Percentiles rank a stretch among this genome's conserved stretches.
Conservation (phyloP, 1,284 basidiomycete genomes). For the Exobasidium rhododendri region DNA sequence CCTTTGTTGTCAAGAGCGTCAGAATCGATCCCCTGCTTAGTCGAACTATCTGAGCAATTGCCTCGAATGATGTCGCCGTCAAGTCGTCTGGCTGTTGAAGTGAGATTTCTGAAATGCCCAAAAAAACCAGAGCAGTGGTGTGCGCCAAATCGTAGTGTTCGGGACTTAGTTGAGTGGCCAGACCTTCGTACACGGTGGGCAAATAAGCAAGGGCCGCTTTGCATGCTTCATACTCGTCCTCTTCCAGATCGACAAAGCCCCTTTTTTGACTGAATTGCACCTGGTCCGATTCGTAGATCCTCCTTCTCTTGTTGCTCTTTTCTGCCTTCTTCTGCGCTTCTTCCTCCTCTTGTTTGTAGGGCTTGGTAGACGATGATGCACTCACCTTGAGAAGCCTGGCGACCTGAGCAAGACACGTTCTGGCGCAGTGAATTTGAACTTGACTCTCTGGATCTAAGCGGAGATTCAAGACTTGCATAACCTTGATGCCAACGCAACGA, state of each 20-base stretch:
- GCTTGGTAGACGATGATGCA: neutral
- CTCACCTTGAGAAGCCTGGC: neutral
- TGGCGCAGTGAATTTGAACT: neutral
- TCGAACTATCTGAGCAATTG: slow-evolving; percentile 6
- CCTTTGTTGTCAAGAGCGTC: neutral
- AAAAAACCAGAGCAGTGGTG: neutral
- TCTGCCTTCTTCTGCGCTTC: neutral
- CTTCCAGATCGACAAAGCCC: neutral
- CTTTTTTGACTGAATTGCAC: neutral
- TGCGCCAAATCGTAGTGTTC: slow-evolving; percentile 8
- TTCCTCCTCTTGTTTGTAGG: neutral
- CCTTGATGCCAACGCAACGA: slow-evolving; percentile 7
- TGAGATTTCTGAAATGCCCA: neutral
- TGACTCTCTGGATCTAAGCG: neutral
- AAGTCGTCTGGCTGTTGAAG: neutral
- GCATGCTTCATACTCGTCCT: slow-evolving; percentile 4
- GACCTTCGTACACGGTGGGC: neutral
- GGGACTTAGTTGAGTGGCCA: neutral
- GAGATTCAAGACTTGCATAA: neutral
- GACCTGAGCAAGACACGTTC: slow-evolving; percentile 10
- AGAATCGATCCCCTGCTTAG: slow-evolving; percentile 4
- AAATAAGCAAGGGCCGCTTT: neutral
- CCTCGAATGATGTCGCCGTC: neutral
- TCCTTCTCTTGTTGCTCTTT: neutral
- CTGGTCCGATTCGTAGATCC: slow-evolving; percentile 8